These are phyloP conservation scores for Elsinoe necatrix DNA, from an alignment of 2,329 filamentous ascomycete species.

Conservation along the genomic window DNA sequence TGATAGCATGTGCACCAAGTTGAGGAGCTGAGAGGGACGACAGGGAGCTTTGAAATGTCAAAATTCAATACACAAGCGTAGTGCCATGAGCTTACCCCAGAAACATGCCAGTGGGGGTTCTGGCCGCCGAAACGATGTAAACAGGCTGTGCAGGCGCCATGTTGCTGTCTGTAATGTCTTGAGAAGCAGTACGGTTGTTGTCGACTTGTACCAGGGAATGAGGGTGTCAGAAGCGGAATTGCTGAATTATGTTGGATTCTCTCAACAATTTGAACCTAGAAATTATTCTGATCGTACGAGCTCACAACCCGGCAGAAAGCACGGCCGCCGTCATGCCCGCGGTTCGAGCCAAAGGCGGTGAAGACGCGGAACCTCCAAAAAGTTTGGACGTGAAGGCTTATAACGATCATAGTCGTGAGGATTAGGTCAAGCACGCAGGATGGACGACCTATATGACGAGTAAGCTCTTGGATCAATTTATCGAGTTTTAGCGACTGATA, in stretches of 20 bases:
- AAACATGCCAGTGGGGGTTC: constrained; percentile 91
- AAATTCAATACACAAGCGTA: constrained; percentile 16
- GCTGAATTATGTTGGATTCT: neutral
- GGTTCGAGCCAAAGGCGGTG: constrained; percentile 1
- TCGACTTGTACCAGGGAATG: neutral
- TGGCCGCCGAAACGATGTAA: constrained; percentile 87
- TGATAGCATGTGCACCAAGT: constrained; percentile 85
- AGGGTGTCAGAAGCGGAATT: neutral
- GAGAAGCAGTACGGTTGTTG: neutral
- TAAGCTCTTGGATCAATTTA: constrained; percentile 33
- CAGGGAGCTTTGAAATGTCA: constrained; percentile 56
- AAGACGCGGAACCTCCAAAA: constrained; percentile 8
- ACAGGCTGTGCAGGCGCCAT: constrained; percentile 80
- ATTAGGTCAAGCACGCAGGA: constrained; percentile 33
- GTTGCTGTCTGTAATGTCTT: constrained; percentile 17
- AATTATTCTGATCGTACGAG: constrained; percentile 15
- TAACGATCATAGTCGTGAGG: neutral
- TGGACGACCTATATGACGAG: constrained; percentile 99
- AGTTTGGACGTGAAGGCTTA: constrained; percentile 8
- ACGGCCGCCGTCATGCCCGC: neutral
- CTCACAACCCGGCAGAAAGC: constrained; percentile 14
- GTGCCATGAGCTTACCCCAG: constrained; percentile 58
- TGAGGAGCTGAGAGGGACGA: constrained; percentile 79
- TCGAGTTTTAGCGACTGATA: constrained; percentile 15
- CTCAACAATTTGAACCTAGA: constrained; percentile 9